Evolutionary conservation across 1,284 basidiomycete species (phyloP).

Genomic region (Sporisorium scitamineum): DNA sequence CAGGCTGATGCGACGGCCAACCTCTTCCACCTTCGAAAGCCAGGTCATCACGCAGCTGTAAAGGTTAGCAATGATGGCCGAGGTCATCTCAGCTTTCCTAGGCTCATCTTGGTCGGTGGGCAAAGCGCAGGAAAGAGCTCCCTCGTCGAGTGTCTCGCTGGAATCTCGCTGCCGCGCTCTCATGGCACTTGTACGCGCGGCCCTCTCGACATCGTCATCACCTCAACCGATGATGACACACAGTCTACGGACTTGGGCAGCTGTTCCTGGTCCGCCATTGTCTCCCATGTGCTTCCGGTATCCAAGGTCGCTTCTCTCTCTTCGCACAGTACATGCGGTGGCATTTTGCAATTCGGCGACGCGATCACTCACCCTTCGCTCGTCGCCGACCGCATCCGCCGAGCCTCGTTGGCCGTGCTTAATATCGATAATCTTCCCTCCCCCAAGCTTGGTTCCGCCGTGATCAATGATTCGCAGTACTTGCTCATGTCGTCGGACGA

Average conservation of each 20-base stretch:
- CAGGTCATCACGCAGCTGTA: neutral
- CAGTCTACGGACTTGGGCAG: neutral
- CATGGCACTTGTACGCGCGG: slow-evolving; percentile 30
- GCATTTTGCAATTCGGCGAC: slow-evolving; percentile 17
- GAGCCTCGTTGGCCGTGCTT: slow-evolving; percentile 20
- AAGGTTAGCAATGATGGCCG: neutral
- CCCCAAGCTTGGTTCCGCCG: neutral
- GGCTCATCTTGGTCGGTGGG: slow-evolving; percentile 22
- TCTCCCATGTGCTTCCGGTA: slow-evolving; percentile 10
- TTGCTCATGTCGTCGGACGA: slow-evolving; percentile 9
- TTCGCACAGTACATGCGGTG: neutral
- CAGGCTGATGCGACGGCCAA: neutral
- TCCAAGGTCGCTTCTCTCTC: no score
- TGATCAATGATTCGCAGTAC: slow-evolving; percentile 6
- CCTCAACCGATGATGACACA: neutral
- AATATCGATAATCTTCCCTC: slow-evolving; percentile 5
- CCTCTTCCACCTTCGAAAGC: no score
- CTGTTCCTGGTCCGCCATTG: slow-evolving; percentile 8
- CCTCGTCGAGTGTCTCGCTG: slow-evolving; percentile 33
- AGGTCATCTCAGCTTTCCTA: slow-evolving; percentile 1
- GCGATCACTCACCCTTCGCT: slow-evolving; percentile 9
- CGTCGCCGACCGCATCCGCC: slow-evolving; percentile 29
- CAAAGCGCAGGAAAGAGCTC: slow-evolving; percentile 34
- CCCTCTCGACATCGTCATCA: slow-evolving; percentile 30
- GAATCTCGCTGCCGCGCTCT: slow-evolving; percentile 24